A percentile compares a stretch with the other conserved stretches of the same genome.
These are phyloP conservation scores for Oenanthe sinensis DNA, from an alignment of 129 eudicot genomes.

Conservation along the genomic window DNA sequence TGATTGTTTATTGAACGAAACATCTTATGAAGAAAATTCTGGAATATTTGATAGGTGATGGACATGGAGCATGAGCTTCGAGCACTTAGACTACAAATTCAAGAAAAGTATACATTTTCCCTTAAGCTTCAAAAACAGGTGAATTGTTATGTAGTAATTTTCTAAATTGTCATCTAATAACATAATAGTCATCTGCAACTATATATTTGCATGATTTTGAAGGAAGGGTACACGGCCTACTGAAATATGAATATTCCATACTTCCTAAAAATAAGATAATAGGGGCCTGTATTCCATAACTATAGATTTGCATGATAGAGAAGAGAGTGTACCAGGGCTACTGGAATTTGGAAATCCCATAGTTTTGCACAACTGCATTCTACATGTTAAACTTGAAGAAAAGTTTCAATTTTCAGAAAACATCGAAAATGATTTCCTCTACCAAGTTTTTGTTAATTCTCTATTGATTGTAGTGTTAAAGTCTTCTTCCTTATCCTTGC, in stretches of 20 bases:
- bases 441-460: background rate
- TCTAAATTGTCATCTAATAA: background rate
- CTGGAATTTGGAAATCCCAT: background rate
- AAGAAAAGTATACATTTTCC: conserved; percentile 75
- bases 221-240: background rate
- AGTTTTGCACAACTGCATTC: background rate
- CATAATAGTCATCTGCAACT: background rate
- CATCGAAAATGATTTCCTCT: background rate
- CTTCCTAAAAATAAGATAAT: background rate
- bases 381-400: background rate
- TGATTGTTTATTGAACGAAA: background rate
- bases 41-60: conserved; percentile 51
- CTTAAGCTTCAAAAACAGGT: conserved; percentile 93
- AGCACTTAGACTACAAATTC: conserved; percentile 70
- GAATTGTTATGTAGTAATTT: background rate
- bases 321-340: background rate
- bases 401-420: background rate
- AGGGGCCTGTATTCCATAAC: background rate
- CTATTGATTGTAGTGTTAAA: background rate
- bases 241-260: background rate
- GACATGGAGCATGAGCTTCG: conserved; percentile 97
- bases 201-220: background rate
- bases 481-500: conserved; percentile 12
- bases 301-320: background rate
- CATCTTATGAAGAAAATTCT: background rate